Evolutionary conservation across 2,329 filamentous ascomycete genomes (phyloP).

Genomic region (Thermothelomyces thermophilus): DNA sequence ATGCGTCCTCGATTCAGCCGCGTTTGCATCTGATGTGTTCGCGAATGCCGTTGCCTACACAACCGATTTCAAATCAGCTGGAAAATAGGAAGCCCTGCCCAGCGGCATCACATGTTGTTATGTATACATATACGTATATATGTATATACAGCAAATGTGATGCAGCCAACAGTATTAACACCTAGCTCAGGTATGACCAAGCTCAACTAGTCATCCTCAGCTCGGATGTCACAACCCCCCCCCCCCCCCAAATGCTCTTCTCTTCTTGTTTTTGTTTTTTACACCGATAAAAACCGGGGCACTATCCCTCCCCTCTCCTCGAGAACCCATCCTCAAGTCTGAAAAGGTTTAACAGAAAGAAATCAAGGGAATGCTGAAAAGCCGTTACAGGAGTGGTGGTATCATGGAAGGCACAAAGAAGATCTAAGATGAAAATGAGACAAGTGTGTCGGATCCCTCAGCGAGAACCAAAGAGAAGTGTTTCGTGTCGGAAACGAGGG

Average conservation of each 20-base stretch:
- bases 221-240: background rate
- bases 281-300: background rate
- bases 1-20: background rate
- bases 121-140: background rate
- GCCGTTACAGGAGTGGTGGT: slow-evolving; percentile 16
- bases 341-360: background rate
- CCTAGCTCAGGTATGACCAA: background rate
- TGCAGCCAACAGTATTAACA: background rate
- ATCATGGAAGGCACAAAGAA: slow-evolving; percentile 14
- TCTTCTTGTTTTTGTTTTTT: too few species aligned
- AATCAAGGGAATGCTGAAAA: slow-evolving; percentile 15
- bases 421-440: background rate
- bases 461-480: background rate
- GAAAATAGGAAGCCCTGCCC: background rate
- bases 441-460: background rate
- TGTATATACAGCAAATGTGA: background rate
- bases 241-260: background rate
- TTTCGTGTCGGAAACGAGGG: background rate
- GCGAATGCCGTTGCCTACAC: background rate
- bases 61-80: too few species aligned
- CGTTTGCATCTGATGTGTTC: background rate
- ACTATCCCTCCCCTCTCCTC: background rate
- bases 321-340: background rate
- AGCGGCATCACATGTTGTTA: background rate
- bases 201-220: background rate